Evolutionary conservation across 305 asterid species (phyloP).

Genomic region (Fraxinus greggii): DNA sequence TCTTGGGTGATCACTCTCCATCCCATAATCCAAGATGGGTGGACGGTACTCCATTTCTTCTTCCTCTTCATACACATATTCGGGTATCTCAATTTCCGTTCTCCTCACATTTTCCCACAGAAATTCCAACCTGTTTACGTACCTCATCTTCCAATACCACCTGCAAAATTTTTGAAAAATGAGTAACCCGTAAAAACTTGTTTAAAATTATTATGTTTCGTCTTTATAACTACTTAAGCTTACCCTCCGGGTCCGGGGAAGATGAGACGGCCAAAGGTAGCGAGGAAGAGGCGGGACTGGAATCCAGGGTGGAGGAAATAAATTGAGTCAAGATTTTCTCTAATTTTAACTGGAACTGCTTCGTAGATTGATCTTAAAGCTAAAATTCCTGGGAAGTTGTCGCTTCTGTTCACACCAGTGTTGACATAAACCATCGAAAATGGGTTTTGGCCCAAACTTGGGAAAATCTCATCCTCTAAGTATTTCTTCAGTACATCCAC

Average conservation of each 20-base stretch:
- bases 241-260: slow-evolving; percentile 39
- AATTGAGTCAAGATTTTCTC: slow-evolving; percentile 44
- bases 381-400: slow-evolving; percentile 66
- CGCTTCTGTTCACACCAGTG: slow-evolving; percentile 51
- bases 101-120: slow-evolving; percentile 64
- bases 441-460: slow-evolving; percentile 36
- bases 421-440: slow-evolving; percentile 70
- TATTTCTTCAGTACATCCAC: slow-evolving; percentile 51
- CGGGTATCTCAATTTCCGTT: slow-evolving; percentile 68
- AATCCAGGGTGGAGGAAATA: slow-evolving; percentile 81
- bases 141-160: slow-evolving; percentile 56
- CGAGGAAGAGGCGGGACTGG: slow-evolving; percentile 73
- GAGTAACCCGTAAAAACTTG: neutral
- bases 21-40: slow-evolving; percentile 54
- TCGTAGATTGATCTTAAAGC: slow-evolving; percentile 51
- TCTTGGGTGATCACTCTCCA: slow-evolving; percentile 83
- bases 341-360: slow-evolving; percentile 47
- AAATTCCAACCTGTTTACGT: slow-evolving; percentile 59
- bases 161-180: slow-evolving; percentile 26
- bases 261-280: slow-evolving; percentile 64
- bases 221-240: slow-evolving; percentile 24
- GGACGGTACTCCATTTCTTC: slow-evolving; percentile 57
- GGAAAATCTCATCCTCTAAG: slow-evolving; percentile 58
- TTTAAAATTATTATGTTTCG: neutral
- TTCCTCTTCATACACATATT: slow-evolving; percentile 72